Conservation (phyloP, 306 rosid genomes). For the Castanea mollissima region DNA sequence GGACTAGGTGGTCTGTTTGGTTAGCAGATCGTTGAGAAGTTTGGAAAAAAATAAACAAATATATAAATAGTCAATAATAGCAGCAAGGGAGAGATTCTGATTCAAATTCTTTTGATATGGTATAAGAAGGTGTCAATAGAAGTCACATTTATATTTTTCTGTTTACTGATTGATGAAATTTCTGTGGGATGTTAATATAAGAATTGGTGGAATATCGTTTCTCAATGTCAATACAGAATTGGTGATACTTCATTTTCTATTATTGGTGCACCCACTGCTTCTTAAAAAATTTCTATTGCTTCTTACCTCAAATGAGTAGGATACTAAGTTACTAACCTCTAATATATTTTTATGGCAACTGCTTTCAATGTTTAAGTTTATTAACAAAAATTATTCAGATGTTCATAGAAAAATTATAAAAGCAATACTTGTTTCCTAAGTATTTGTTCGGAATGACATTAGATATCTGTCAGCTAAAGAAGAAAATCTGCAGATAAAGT, state of each 20-base stretch:
- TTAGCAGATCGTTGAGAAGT: slow-evolving; percentile 27
- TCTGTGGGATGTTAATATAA: slow-evolving; percentile 25
- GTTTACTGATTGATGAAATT: slow-evolving; percentile 27
- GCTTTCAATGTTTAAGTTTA: background rate
- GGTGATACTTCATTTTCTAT: slow-evolving; percentile 24
- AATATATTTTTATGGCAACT: slow-evolving; percentile 14
- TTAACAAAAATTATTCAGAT: background rate
- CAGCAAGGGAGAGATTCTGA: slow-evolving; percentile 35
- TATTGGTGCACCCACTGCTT: slow-evolving; percentile 47
- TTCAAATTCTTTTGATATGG: slow-evolving; percentile 20
- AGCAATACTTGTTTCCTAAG: background rate
- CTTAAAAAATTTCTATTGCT: slow-evolving; percentile 33
- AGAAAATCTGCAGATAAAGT: background rate
- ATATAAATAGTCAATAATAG: slow-evolving; percentile 20
- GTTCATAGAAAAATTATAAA: background rate
- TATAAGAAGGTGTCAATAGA: slow-evolving; percentile 23
- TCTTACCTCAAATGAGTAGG: slow-evolving; percentile 21
- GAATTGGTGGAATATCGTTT: slow-evolving; percentile 37
- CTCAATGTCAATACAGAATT: slow-evolving; percentile 17
- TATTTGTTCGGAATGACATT: background rate
- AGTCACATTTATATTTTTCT: slow-evolving; percentile 25
- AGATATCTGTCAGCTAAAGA: background rate
- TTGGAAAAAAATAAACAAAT: slow-evolving; percentile 6
- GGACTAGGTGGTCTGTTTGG: slow-evolving; percentile 32
- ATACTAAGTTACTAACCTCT: slow-evolving; percentile 13